A percentile compares a stretch with the other conserved stretches of the same genome.
Evolutionary conservation across 2,329 filamentous ascomycete genomes (phyloP).

Genomic region (Akanthomyces lecanii): DNA sequence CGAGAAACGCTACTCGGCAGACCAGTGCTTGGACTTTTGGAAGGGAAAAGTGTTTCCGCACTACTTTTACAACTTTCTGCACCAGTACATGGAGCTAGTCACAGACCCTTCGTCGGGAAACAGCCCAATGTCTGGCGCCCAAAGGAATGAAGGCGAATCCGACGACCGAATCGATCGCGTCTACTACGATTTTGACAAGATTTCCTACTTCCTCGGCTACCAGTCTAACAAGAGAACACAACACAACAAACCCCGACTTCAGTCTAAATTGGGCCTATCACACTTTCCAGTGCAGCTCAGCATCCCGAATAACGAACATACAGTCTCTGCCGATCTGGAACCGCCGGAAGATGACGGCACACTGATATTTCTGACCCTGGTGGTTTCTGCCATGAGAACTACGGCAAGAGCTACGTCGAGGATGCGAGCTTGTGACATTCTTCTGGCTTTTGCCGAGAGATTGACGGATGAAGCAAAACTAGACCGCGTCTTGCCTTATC

Average conservation of each 20-base stretch:
- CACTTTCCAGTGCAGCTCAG: conserved; percentile 80
- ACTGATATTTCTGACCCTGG: conserved; percentile 82
- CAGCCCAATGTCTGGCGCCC: conserved; percentile 61
- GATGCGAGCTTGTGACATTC: conserved; percentile 82
- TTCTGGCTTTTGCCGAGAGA: conserved; percentile 86
- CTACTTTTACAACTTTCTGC: conserved; percentile 96
- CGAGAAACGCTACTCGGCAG: conserved; percentile 84
- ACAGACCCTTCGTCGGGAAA: conserved; percentile 84
- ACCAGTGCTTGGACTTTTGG: conserved; percentile 91
- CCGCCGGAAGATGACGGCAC: conserved; percentile 79
- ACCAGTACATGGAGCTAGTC: conserved; percentile 95
- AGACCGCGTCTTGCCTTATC: conserved; percentile 85
- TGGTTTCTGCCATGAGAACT: conserved; percentile 84
- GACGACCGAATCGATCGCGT: conserved; percentile 93
- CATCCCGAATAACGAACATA: conserved; percentile 78
- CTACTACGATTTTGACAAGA: conserved; percentile 95
- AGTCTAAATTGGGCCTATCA: conserved; percentile 47
- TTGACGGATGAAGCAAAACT: conserved; percentile 94
- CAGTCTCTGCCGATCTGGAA: conserved; percentile 56
- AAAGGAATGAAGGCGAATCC: conserved; percentile 73
- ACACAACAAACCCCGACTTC: conserved; percentile 25
- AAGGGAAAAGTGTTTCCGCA: conserved; percentile 87
- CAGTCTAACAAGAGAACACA: conserved; percentile 44
- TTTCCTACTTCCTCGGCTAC: conserved; percentile 87
- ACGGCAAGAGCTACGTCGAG: conserved; percentile 85